phyloP scores from a whole-genome alignment of 257 asterid genomes.

The Eustoma russellianum region DNA sequence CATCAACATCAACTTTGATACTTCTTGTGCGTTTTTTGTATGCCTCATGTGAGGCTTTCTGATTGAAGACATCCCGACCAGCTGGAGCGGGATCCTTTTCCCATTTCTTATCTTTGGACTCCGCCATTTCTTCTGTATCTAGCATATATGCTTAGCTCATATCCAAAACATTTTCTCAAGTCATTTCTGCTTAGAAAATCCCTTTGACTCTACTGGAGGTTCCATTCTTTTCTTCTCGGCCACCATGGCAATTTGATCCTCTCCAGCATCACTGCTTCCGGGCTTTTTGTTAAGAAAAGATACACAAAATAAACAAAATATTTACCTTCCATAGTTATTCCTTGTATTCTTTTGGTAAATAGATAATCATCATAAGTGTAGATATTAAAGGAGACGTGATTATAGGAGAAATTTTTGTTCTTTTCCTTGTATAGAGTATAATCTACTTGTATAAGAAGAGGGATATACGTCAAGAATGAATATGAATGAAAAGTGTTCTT shows the following conservation, averaged over 20 bases:
- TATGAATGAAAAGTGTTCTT: too few species aligned
- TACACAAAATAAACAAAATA: too few species aligned
- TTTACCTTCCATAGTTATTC: too few species aligned
- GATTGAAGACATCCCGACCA: constrained; percentile 98
- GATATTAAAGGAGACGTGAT: too few species aligned
- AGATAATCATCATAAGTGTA: too few species aligned
- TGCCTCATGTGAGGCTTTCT: constrained; percentile 67
- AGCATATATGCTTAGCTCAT: constrained; percentile 90
- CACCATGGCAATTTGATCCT: constrained; percentile 85
- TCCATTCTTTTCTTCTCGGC: constrained; percentile 73
- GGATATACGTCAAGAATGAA: too few species aligned
- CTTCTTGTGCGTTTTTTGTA: constrained; percentile 80
- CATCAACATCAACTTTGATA: constrained; percentile 56
- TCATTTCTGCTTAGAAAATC: constrained; percentile 94
- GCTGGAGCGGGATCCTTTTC: constrained; percentile 91
- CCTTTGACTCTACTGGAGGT: constrained; percentile 71
- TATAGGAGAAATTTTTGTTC: too few species aligned
- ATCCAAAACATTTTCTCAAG: constrained; percentile 86
- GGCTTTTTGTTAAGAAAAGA: too few species aligned
- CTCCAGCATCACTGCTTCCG: too few species aligned
- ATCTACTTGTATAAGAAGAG: too few species aligned
- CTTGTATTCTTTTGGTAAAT: too few species aligned
- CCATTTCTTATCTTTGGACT: constrained; percentile 80
- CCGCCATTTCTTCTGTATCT: constrained; percentile 52
- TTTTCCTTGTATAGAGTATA: too few species aligned